Evolutionary conservation across 768 basidiomycete genomes (phyloP), one percentile per base, ranked within the genome.

Genomic region (Phlebiopsis gigantea): DNA sequence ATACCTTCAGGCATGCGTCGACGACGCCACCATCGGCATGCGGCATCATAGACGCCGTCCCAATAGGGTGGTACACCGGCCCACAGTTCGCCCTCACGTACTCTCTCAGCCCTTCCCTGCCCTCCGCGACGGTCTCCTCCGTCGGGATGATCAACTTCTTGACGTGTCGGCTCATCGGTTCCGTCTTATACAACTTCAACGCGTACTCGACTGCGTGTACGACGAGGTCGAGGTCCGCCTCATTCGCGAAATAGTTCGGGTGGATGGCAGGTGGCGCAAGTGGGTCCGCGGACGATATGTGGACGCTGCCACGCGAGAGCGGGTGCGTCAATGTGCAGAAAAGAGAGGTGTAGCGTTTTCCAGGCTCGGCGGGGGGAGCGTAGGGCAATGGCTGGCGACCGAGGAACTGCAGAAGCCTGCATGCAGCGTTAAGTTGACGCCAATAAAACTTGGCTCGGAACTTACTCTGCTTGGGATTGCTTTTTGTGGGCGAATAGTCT

Each of bases 1-100:
- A 51, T 21, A 51, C 50, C 19, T 41, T 39, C 28, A 63, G 46
- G 26, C 15, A 34, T 5, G 49, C 30, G 31, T 56, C 57, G 28
- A 59, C 53, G 6, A 52, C 42, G 34, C 48, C 53, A 24, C 54
- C 46, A 10, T 43, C 22, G 4, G 5, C 42, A 5, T 49, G 51
- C 26, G 44, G 42, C 24, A 44, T 41, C 44, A 71, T 72, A 59
- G 80, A 76, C 4, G 77, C 79, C n/a, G 53, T 56, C n/a, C 55
- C 59, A 22, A 57, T 42, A 9, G 53, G 53, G 28, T 54, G 53
- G 19, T 19, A 51, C 50, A 51, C 50, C 19, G 50, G 50, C 19
- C 50, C 39, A 21, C 31, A 51, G 31, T 51, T 39, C 39, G 4
- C 25, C 55, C 28, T 56, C 19, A 41, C 47, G 19, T 47, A 56